These are phyloP conservation scores for Talaromyces stipitatus DNA, from an alignment of 495 filamentous ascomycete species.

Conservation along the genomic window DNA sequence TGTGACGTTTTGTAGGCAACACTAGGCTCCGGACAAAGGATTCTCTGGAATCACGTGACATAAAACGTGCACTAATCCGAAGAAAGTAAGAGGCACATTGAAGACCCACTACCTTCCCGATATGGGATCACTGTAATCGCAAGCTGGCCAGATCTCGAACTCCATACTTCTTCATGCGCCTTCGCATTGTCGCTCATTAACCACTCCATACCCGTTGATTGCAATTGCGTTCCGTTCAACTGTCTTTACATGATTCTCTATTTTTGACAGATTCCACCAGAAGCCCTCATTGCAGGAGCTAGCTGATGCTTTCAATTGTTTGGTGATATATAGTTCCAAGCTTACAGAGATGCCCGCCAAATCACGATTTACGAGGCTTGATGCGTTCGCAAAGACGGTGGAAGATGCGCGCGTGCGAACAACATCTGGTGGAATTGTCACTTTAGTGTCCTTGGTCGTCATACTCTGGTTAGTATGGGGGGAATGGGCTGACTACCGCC, in stretches of 20 bases:
- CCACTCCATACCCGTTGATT: neutral
- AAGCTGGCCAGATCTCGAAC: conserved; percentile 8
- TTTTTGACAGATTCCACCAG: neutral
- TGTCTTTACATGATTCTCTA: neutral
- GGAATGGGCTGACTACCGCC: conserved; percentile 91
- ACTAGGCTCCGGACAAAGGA: neutral
- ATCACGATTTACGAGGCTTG: conserved; percentile 89
- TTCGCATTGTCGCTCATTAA: neutral
- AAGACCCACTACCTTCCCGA: conserved; percentile 1
- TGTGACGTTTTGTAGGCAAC: conserved; percentile 4
- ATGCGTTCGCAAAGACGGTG: conserved; percentile 98
- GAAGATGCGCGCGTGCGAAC: conserved; percentile 96
- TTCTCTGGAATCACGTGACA: neutral
- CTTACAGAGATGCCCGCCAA: conserved; percentile 41
- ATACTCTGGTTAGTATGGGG: conserved; percentile 86
- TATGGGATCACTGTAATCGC: conserved; percentile 4
- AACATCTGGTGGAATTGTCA: conserved; percentile 94
- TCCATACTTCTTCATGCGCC: neutral
- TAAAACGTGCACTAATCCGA: neutral
- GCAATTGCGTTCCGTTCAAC: neutral
- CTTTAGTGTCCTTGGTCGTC: conserved; percentile 77
- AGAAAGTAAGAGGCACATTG: neutral
- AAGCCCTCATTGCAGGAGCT: conserved; percentile 9
- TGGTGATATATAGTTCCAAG: neutral
- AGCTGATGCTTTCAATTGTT: neutral